These are phyloP conservation scores for Achaetomium macrosporum DNA, from an alignment of 2,329 filamentous ascomycete genomes.

Conservation along the genomic window DNA sequence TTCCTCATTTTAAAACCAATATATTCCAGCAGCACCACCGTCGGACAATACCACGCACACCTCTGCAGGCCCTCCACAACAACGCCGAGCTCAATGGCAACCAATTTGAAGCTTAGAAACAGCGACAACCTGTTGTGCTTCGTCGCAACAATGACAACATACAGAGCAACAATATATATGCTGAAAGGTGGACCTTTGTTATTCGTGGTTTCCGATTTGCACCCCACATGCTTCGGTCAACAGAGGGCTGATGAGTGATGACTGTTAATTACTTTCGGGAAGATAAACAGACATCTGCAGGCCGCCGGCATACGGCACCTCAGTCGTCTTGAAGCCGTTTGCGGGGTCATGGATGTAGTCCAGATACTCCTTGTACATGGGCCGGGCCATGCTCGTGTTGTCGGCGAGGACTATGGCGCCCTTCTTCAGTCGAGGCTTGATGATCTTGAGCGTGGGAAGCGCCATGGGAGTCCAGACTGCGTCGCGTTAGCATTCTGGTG, in stretches of 20 bases:
- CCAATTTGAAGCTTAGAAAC: not conserved
- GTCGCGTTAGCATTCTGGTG: not conserved
- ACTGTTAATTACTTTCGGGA: not conserved
- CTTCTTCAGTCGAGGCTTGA: conserved; percentile 29
- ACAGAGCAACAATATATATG: too few relatives aligned
- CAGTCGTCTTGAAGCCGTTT: conserved; percentile 35
- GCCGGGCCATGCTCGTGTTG: conserved; percentile 32
- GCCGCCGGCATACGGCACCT: conserved; percentile 22
- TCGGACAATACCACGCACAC: too few relatives aligned
- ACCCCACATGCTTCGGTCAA: not conserved
- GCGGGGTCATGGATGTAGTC: conserved; percentile 33
- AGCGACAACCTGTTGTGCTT: not conserved
- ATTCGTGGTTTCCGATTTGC: too few relatives aligned
- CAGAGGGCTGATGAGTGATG: too few relatives aligned
- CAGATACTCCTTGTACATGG: conserved; percentile 36
- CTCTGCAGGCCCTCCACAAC: too few relatives aligned
- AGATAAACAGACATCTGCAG: conserved; percentile 24
- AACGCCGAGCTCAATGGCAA: not conserved
- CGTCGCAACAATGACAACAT: too few relatives aligned
- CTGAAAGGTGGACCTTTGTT: too few relatives aligned
- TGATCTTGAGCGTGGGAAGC: conserved; percentile 34
- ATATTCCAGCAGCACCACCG: too few relatives aligned
- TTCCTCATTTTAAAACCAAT: too few relatives aligned
- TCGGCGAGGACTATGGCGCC: conserved; percentile 39
- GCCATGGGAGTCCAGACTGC: conserved; percentile 29